phyloP scores from a whole-genome alignment of 2,329 filamentous ascomycete species.

The Clonostachys solani region DNA sequence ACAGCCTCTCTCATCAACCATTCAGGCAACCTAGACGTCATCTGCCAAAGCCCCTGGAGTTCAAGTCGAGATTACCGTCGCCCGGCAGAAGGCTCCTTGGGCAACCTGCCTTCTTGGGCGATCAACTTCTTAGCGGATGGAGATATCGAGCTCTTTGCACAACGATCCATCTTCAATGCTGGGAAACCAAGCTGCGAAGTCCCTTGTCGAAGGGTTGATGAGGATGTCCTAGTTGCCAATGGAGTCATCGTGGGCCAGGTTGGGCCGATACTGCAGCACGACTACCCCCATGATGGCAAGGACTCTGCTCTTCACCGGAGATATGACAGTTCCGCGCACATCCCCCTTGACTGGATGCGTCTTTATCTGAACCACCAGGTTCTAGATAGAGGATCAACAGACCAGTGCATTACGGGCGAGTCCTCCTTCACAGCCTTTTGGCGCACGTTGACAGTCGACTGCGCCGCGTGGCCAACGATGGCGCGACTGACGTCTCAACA shows the following conservation, averaged over 20 bases:
- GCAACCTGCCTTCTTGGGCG: neutral
- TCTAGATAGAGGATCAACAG: too few species aligned
- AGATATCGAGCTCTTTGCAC: conserved; percentile 1
- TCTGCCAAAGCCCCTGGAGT: conserved; percentile 2
- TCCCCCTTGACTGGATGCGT: neutral
- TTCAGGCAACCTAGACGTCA: neutral
- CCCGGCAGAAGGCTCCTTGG: too few species aligned
- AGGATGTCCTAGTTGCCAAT: neutral
- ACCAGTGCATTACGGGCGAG: neutral
- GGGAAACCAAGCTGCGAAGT: neutral
- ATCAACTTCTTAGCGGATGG: neutral
- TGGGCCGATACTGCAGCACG: neutral
- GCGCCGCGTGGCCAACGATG: neutral
- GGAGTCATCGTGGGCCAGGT: neutral
- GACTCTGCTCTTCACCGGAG: too few species aligned
- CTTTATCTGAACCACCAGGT: neutral
- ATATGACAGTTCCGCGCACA: too few species aligned
- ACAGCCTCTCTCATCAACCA: conserved; percentile 1
- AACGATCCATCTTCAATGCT: conserved; percentile 3
- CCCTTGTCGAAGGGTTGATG: neutral
- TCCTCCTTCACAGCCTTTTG: neutral
- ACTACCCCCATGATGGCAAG: neutral
- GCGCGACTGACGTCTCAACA: neutral
- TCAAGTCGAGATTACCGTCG: too few species aligned
- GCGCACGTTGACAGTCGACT: neutral